These are phyloP conservation scores for Candida alai DNA, from an alignment of 805 yeast species.

Conservation along the genomic window DNA sequence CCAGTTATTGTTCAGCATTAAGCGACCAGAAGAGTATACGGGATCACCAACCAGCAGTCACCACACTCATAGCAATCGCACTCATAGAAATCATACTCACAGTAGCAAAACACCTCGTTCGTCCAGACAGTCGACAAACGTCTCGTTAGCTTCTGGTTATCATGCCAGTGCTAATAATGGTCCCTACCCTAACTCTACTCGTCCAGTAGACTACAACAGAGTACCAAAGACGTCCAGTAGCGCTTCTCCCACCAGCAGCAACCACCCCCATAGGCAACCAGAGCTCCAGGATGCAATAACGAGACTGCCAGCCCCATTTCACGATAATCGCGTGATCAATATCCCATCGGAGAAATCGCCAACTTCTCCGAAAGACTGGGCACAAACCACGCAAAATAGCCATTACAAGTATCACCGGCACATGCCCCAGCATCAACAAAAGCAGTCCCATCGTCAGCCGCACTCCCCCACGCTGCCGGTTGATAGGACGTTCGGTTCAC, in stretches of 20 bases:
- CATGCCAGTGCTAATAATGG: neutral
- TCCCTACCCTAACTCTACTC: neutral
- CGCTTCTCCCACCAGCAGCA: too few species aligned
- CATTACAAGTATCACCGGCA: constrained; percentile 4
- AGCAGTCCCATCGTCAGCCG: constrained; percentile 4
- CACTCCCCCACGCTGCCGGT: constrained; percentile 5
- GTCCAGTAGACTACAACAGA: neutral
- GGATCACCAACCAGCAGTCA: too few species aligned
- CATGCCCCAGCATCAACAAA: constrained; percentile 6
- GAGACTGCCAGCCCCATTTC: neutral
- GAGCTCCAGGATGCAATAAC: neutral
- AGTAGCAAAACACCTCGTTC: too few species aligned
- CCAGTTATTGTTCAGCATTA: constrained; percentile 34
- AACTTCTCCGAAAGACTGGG: too few species aligned
- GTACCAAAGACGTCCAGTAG: too few species aligned
- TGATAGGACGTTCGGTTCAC: neutral
- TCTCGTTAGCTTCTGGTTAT: neutral
- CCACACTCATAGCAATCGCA: too few species aligned
- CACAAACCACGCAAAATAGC: neutral
- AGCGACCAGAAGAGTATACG: constrained; percentile 17
- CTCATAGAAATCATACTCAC: neutral
- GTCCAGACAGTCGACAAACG: too few species aligned
- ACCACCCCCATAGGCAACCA: neutral
- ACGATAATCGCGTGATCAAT: too few species aligned
- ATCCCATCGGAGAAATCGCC: too few species aligned